phyloP scores from a whole-genome alignment of 352 stramenopile genomes.

The Pythium volutum region DNA sequence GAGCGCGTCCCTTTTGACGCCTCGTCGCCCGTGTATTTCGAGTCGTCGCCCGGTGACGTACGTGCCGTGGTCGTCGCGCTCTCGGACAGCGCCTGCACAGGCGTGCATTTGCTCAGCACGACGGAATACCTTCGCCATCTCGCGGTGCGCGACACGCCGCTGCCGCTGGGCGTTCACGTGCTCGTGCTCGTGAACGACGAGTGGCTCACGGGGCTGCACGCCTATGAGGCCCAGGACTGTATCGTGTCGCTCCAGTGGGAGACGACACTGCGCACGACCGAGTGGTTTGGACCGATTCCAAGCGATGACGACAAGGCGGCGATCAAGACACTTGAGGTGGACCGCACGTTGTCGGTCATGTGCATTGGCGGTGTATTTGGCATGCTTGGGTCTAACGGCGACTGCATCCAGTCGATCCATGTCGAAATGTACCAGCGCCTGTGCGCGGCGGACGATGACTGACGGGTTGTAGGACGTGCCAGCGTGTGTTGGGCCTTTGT shows the following conservation, averaged over 20 bases:
- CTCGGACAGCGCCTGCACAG: background rate
- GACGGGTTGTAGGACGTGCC: too few species aligned
- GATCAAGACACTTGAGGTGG: background rate
- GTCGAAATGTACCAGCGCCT: too few species aligned
- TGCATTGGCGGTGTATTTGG: slow-evolving; percentile 4
- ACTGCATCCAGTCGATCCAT: background rate
- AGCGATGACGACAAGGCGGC: background rate
- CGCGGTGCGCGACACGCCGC: background rate
- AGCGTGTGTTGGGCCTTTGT: too few species aligned
- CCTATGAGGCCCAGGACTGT: background rate
- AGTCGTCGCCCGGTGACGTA: background rate
- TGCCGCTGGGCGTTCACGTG: background rate
- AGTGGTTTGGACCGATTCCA: slow-evolving; percentile 6
- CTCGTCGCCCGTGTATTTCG: background rate
- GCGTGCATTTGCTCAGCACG: background rate
- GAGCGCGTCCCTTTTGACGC: background rate
- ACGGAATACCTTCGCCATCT: background rate
- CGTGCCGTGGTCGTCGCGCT: background rate
- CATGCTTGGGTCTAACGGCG: background rate
- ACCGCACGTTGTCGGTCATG: background rate
- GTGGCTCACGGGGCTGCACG: background rate
- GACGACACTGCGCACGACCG: slow-evolving; percentile 5
- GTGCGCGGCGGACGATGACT: too few species aligned
- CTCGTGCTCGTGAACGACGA: background rate
- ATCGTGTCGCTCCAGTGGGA: slow-evolving; percentile 1